phyloP scores from a whole-genome alignment of 192 early-diverging fungal species.

The Rhizophagus clarus region DNA sequence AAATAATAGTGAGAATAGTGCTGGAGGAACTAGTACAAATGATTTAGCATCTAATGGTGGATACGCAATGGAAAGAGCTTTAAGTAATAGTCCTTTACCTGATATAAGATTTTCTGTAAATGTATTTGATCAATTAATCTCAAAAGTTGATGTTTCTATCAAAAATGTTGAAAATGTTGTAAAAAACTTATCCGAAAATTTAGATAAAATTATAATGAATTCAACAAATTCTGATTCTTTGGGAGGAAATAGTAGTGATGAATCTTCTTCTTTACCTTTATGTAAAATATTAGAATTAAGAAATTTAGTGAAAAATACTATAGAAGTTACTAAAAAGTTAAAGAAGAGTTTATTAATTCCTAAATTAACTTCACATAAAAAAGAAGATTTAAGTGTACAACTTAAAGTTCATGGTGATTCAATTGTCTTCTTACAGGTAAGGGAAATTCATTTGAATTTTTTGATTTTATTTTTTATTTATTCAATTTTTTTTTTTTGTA shows the following conservation, averaged over 20 bases:
- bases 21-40: conserved; percentile 23
- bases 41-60: not conserved
- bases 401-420: conserved; percentile 17
- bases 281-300: conserved; percentile 17
- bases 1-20: conserved; percentile 31
- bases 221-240: not conserved
- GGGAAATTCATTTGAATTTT: not conserved
- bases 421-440: conserved; percentile 27
- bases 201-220: not conserved
- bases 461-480: not conserved
- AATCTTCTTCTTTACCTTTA: not conserved
- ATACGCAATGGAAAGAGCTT: not conserved
- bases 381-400: conserved; percentile 14
- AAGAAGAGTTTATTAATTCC: conserved; percentile 3
- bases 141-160: conserved; percentile 23
- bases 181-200: conserved; percentile 16
- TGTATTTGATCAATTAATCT: conserved; percentile 23
- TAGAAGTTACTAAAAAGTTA: conserved; percentile 19
- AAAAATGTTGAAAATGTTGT: conserved; percentile 11
- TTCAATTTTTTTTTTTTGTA: not conserved
- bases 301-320: not conserved
- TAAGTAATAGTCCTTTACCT: not conserved
- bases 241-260: not conserved
- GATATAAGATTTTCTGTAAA: not conserved
- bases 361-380: not conserved